Percentiles rank a stretch among this genome's conserved stretches.
Conservation (phyloP, 2,329 filamentous ascomycete species). For the Aspergillus phoenicis region DNA sequence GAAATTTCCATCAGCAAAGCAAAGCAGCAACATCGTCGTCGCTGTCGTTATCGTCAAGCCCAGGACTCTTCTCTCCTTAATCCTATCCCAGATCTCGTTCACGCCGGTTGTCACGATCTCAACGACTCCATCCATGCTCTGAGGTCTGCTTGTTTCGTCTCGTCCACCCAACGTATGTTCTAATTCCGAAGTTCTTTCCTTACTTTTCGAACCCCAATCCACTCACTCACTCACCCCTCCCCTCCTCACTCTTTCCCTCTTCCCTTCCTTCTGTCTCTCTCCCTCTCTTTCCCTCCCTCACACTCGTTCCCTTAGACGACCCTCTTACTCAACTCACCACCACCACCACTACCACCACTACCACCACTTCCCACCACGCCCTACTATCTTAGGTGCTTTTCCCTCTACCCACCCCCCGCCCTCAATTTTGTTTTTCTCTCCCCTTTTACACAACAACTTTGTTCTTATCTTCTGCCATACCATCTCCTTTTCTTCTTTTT, state of each 20-base stretch:
- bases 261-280: constrained; percentile 5
- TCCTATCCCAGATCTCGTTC: constrained; percentile 14
- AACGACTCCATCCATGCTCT: constrained; percentile 27
- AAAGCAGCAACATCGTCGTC: constrained; percentile 13
- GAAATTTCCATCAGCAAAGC: constrained; percentile 16
- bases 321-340: constrained; percentile 2
- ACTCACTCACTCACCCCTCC: not conserved
- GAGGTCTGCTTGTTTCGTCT: constrained; percentile 24
- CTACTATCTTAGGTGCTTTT: constrained; percentile 6
- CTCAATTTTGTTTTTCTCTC: not conserved
- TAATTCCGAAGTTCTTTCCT: constrained; percentile 15
- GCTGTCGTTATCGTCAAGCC: constrained; percentile 14
- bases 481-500: not conserved
- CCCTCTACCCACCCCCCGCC: not conserved
- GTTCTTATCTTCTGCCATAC: not conserved
- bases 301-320: constrained; percentile 8
- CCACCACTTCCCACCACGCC: not conserved
- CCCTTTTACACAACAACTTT: not conserved
- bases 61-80: constrained; percentile 8
- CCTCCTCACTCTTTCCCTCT: constrained; percentile 9
- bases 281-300: constrained; percentile 4
- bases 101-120: constrained; percentile 22
- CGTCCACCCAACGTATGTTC: constrained; percentile 28
- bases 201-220: constrained; percentile 2
- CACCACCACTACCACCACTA: not conserved